These are phyloP conservation scores for Phoenix dactylifera DNA, from an alignment of 176 grass and related monocot genomes.

Conservation along the genomic window DNA sequence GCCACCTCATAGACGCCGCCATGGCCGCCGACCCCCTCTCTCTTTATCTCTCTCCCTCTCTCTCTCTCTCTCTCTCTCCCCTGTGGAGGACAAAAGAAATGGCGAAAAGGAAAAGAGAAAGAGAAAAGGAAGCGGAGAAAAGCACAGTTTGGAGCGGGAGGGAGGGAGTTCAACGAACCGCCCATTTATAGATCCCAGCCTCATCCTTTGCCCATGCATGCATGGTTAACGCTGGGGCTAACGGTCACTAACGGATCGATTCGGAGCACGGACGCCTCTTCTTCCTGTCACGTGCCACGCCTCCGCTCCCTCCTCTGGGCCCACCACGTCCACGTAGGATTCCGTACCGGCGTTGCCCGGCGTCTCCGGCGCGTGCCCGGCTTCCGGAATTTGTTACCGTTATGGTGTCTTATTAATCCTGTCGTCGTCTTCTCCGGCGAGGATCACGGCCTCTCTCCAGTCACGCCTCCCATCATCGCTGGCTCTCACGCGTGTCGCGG, in stretches of 20 bases:
- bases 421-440: constrained; percentile 11
- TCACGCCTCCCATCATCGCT: constrained; percentile 17
- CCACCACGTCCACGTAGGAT: background rate
- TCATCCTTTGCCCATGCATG: too few species aligned
- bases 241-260: too few species aligned
- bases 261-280: background rate
- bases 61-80: constrained; percentile 2
- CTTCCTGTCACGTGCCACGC: background rate
- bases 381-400: background rate
- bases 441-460: constrained; percentile 5
- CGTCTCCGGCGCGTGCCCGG: constrained; percentile 3
- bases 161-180: constrained; percentile 7
- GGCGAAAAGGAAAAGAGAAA: constrained; percentile 14
- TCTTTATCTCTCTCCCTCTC: constrained; percentile 12
- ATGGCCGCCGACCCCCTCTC: constrained; percentile 1
- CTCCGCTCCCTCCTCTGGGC: background rate
- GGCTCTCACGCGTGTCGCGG: constrained; percentile 22
- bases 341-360: constrained; percentile 2
- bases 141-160: background rate
- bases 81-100: background rate
- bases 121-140: constrained; percentile 6
- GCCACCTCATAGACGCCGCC: constrained; percentile 7
- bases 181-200: too few species aligned
- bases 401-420: background rate
- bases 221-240: too few species aligned